Percentiles rank a stretch among this genome's conserved stretches.
Conservation (phyloP, 805 yeast genomes). For the Clavispora phyllophila region DNA sequence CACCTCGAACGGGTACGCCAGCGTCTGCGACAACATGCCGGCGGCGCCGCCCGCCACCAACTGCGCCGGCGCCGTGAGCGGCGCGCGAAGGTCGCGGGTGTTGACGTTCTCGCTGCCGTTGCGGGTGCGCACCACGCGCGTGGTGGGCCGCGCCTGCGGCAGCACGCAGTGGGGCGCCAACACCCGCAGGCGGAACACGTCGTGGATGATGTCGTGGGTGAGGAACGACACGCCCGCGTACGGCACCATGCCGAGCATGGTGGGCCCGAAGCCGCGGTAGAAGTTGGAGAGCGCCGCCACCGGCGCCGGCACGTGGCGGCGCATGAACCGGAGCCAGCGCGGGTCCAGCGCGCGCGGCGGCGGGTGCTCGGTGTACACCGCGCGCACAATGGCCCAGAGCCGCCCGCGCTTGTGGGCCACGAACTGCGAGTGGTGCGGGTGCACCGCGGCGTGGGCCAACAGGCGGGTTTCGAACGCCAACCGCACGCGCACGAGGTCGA, state of each 20-base stretch:
- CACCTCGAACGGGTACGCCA: slow-evolving; percentile 95
- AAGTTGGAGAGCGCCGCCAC: slow-evolving; percentile 55
- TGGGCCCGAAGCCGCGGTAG: slow-evolving; percentile 91
- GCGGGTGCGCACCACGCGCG: slow-evolving; percentile 15
- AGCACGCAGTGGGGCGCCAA: slow-evolving; percentile 50
- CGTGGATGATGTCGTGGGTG: slow-evolving; percentile 89
- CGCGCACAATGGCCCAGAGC: slow-evolving; percentile 25
- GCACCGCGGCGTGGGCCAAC: slow-evolving; percentile 22
- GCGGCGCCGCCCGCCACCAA: slow-evolving; percentile 92
- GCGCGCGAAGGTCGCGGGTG: slow-evolving; percentile 46
- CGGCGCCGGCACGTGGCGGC: slow-evolving; percentile 27
- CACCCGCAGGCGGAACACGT: slow-evolving; percentile 61
- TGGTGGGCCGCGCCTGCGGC: slow-evolving; percentile 8
- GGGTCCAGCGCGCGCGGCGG: slow-evolving; percentile 32
- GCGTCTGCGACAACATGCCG: slow-evolving; percentile 91
- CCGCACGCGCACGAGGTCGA: slow-evolving; percentile 85
- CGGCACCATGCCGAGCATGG: slow-evolving; percentile 92
- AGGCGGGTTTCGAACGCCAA: slow-evolving; percentile 78
- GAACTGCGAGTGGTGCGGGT: slow-evolving; percentile 18
- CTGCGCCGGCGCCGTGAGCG: slow-evolving; percentile 88
- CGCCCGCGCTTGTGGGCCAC: slow-evolving; percentile 27
- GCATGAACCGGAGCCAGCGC: slow-evolving; percentile 30
- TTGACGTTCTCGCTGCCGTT: slow-evolving; percentile 17
- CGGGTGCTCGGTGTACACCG: slow-evolving; percentile 33
- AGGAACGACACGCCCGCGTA: slow-evolving; percentile 97